phyloP scores from a whole-genome alignment of 2,329 filamentous ascomycete genomes.

The Aquanectria penicillioides region DNA sequence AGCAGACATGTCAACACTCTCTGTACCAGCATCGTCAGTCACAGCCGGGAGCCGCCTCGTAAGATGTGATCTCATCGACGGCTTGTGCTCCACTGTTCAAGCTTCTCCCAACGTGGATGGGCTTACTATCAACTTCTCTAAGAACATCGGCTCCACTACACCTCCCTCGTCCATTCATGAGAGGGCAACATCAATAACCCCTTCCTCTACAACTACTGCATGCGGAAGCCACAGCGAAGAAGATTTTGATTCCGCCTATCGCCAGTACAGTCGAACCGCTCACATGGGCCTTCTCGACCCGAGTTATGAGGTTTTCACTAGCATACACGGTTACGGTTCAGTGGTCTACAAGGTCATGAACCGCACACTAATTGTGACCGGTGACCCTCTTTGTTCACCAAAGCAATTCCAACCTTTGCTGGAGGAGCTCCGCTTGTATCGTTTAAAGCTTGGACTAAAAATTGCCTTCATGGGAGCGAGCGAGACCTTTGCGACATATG shows the following conservation, averaged over 20 bases:
- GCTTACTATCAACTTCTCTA: neutral
- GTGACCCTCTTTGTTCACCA: conserved; percentile 29
- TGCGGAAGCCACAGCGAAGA: neutral
- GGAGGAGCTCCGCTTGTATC: conserved; percentile 27
- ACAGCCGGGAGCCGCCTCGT: neutral
- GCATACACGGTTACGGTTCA: conserved; percentile 26
- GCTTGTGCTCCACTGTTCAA: conserved; percentile 7
- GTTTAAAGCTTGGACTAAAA: conserved; percentile 10
- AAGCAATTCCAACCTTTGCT: conserved; percentile 20
- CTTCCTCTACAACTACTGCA: neutral
- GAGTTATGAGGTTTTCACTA: conserved; percentile 31
- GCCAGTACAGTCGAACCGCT: conserved; percentile 29
- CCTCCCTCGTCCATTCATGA: conserved; percentile 1
- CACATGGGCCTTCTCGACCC: conserved; percentile 38
- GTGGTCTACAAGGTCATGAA: conserved; percentile 31
- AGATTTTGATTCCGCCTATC: conserved; percentile 14
- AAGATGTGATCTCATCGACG: neutral
- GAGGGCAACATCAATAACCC: neutral
- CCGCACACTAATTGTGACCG: conserved; percentile 29
- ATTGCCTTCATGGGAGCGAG: conserved; percentile 34
- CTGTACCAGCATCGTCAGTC: conserved; percentile 6
- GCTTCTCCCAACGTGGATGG: conserved; percentile 8
- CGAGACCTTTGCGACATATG: conserved; percentile 25
- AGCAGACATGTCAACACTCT: conserved; percentile 7
- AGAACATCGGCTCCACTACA: neutral